These are phyloP conservation scores for Penicillium polonicum DNA, from an alignment of 2,329 filamentous ascomycete species.

Conservation along the genomic window DNA sequence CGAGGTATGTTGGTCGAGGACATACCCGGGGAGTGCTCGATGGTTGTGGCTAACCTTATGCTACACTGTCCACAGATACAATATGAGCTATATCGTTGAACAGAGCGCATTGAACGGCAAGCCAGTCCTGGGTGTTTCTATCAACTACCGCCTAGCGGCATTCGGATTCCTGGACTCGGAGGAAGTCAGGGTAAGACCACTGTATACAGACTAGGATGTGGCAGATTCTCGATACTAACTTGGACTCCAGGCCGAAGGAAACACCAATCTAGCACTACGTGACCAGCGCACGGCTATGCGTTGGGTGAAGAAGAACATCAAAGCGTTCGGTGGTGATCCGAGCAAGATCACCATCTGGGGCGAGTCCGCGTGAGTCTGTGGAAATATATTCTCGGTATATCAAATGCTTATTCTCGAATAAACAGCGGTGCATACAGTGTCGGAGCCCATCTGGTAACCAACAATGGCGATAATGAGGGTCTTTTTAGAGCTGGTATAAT, in stretches of 20 bases:
- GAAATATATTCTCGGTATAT: background rate
- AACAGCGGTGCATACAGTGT: conserved; percentile 35
- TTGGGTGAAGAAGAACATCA: conserved; percentile 39
- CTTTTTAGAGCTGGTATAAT: conserved; percentile 31
- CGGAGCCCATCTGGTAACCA: conserved; percentile 32
- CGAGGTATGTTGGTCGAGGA: conserved; percentile 20
- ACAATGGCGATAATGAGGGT: conserved; percentile 31
- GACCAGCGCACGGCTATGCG: conserved; percentile 38
- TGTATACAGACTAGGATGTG: background rate
- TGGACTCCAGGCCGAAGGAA: conserved; percentile 24
- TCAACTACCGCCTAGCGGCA: conserved; percentile 32
- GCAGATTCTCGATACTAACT: background rate
- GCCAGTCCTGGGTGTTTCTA: conserved; percentile 32
- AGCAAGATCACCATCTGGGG: conserved; percentile 39
- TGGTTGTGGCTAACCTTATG: background rate
- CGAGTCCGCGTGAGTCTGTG: conserved; percentile 32
- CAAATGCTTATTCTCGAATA: background rate
- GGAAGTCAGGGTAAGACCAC: conserved; percentile 27
- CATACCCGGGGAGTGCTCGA: background rate
- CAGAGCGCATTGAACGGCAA: conserved; percentile 30
- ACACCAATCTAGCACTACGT: conserved; percentile 31
- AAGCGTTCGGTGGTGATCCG: conserved; percentile 34
- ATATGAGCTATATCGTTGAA: conserved; percentile 34
- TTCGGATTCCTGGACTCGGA: conserved; percentile 35
- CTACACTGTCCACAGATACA: conserved; percentile 22